Conservation (phyloP, 2,329 filamentous ascomycete species). For the Cytospora piceae region DNA sequence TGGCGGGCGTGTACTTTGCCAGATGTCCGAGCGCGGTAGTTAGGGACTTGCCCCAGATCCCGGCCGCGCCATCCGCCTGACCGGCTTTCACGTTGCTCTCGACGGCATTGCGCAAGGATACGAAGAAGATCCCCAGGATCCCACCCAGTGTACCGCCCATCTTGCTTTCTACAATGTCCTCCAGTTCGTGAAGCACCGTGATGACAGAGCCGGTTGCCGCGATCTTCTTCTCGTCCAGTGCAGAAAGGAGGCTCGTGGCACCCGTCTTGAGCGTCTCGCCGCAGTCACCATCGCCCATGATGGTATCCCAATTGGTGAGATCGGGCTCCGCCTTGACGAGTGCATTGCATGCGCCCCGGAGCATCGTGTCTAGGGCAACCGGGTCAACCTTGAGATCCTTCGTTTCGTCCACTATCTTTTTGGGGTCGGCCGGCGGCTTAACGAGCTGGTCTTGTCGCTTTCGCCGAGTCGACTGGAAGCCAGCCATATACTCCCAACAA, state of each 20-base stretch:
- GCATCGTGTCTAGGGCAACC: conserved; percentile 54
- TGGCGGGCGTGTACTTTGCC: conserved; percentile 57
- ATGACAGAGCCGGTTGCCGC: conserved; percentile 51
- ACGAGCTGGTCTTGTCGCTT: conserved; percentile 52
- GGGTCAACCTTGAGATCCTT: conserved; percentile 57
- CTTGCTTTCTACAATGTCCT: conserved; percentile 59
- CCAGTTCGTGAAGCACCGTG: conserved; percentile 52
- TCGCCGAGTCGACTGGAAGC: conserved; percentile 47
- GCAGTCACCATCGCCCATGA: conserved; percentile 61
- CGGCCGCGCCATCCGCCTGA: conserved; percentile 39
- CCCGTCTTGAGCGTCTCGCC: conserved; percentile 64
- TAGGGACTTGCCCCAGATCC: conserved; percentile 50
- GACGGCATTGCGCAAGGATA: conserved; percentile 49
- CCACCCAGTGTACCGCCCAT: conserved; percentile 59
- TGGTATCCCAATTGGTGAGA: conserved; percentile 55
- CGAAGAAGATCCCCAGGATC: conserved; percentile 59
- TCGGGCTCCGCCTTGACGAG: conserved; percentile 64
- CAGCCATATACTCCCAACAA: conserved; percentile 56
- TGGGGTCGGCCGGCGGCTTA: conserved; percentile 40
- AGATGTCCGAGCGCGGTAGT: conserved; percentile 50
- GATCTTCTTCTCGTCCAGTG: conserved; percentile 43
- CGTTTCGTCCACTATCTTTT: conserved; percentile 41
- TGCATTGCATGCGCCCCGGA: conserved; percentile 57
- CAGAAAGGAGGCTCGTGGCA: conserved; percentile 52
- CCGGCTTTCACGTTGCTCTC: conserved; percentile 32